Evolutionary conservation across 169 alveolate species (phyloP).

Genomic region (Plasmodium blacklocki): DNA sequence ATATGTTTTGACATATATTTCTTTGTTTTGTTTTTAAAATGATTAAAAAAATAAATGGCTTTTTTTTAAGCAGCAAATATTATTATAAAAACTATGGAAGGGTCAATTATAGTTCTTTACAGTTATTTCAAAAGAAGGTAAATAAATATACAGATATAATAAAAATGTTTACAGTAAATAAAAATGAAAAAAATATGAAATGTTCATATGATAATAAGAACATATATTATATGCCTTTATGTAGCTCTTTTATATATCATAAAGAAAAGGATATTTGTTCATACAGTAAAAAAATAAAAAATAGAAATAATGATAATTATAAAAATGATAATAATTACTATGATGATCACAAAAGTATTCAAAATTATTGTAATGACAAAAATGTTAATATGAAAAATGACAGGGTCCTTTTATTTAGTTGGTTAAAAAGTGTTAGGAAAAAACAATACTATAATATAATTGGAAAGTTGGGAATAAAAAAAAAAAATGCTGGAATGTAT

Average conservation of each 20-base stretch:
- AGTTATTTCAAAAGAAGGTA: constrained; percentile 16
- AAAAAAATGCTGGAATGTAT: constrained; percentile 86
- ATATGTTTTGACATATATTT: background rate
- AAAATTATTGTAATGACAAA: constrained; percentile 4
- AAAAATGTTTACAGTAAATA: constrained; percentile 3
- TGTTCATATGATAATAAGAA: background rate
- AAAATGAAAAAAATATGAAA: background rate
- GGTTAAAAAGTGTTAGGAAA: constrained; percentile 77
- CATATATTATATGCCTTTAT: constrained; percentile 10
- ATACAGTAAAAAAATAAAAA: background rate
- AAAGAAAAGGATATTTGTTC: background rate
- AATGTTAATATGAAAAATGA: background rate
- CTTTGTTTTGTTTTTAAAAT: constrained; percentile 12
- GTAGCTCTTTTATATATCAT: constrained; percentile 16
- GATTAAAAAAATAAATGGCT: constrained; percentile 25
- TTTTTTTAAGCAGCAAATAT: constrained; percentile 40
- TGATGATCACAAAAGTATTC: background rate
- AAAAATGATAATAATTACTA: too few relatives aligned
- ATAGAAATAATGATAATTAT: background rate
- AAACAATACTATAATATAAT: constrained; percentile 83
- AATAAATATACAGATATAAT: background rate
- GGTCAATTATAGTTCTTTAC: background rate
- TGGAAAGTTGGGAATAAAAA: constrained; percentile 85
- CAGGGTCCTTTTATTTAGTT: constrained; percentile 37
- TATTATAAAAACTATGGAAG: constrained; percentile 15